phyloP scores from a whole-genome alignment of 2,329 filamentous ascomycete species.

The Paecilomyces formosus region DNA sequence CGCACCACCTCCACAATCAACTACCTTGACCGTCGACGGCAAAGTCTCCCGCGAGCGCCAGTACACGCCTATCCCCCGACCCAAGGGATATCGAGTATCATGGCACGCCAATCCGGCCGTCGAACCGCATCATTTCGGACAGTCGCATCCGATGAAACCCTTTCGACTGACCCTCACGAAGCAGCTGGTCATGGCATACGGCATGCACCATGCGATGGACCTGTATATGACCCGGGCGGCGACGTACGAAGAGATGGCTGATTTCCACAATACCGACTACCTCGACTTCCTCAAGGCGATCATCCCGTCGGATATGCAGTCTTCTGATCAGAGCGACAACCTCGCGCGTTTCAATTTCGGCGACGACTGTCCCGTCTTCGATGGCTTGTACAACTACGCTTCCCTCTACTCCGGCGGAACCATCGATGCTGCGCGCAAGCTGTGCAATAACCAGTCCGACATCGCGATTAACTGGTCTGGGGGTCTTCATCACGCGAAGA shows the following conservation, averaged over 20 bases:
- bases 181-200: constrained; percentile 87
- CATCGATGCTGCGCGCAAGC: constrained; percentile 81
- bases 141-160: constrained; percentile 97
- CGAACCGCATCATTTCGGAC: constrained; percentile 94
- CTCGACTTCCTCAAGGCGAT: constrained; percentile 77
- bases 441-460: constrained; percentile 78
- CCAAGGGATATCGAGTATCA: constrained; percentile 83
- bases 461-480: constrained; percentile 98
- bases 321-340: constrained; percentile 48
- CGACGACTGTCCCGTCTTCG: constrained; percentile 93
- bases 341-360: constrained; percentile 74
- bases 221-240: constrained; percentile 79
- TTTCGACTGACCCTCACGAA: constrained; percentile 96
- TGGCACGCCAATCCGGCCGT: constrained; percentile 94
- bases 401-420: constrained; percentile 88
- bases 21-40: constrained; percentile 42
- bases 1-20: constrained; percentile 29
- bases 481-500: constrained; percentile 93
- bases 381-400: constrained; percentile 91
- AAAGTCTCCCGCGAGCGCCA: constrained; percentile 49
- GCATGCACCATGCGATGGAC: constrained; percentile 95
- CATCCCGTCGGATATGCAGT: constrained; percentile 62
- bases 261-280: constrained; percentile 85
- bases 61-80: constrained; percentile 64
- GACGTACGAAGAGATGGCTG: constrained; percentile 76